Evolutionary conservation across 495 filamentous ascomycete species (phyloP).

Genomic region (Daldinia loculata): DNA sequence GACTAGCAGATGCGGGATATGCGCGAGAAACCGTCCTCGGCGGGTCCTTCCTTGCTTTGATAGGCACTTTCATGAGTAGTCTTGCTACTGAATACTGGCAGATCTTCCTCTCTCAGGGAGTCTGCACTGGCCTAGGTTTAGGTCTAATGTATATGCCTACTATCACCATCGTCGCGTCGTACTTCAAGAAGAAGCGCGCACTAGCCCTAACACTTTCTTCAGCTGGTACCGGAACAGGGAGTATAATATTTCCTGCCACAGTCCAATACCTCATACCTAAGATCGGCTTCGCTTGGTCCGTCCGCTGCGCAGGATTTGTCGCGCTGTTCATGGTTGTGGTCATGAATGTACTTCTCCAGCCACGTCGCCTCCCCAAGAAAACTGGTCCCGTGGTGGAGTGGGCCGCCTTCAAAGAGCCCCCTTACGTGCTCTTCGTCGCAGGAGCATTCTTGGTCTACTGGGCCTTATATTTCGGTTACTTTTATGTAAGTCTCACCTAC

Average conservation of each 20-base stretch:
- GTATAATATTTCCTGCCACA: constrained; percentile 53
- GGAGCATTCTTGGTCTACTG: constrained; percentile 54
- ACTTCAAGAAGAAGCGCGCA: constrained; percentile 51
- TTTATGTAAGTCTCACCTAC: constrained; percentile 52
- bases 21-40: constrained; percentile 46
- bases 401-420: constrained; percentile 52
- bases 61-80: constrained; percentile 57
- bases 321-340: constrained; percentile 47
- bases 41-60: constrained; percentile 49
- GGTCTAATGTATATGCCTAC: constrained; percentile 57
- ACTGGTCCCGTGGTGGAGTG: constrained; percentile 53
- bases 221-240: constrained; percentile 54
- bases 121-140: constrained; percentile 53
- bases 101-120: constrained; percentile 56
- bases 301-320: constrained; percentile 52
- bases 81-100: constrained; percentile 53
- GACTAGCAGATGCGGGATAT: constrained; percentile 55
- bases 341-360: constrained; percentile 47
- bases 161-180: constrained; percentile 51
- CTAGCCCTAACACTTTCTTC: constrained; percentile 51
- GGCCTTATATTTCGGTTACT: constrained; percentile 56
- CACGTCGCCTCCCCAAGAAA: constrained; percentile 45
- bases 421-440: constrained; percentile 51
- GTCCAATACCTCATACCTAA: constrained; percentile 54
- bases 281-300: constrained; percentile 58